Evolutionary conservation across 768 basidiomycete genomes (phyloP).

Genomic region (Naganishia onofrii): DNA sequence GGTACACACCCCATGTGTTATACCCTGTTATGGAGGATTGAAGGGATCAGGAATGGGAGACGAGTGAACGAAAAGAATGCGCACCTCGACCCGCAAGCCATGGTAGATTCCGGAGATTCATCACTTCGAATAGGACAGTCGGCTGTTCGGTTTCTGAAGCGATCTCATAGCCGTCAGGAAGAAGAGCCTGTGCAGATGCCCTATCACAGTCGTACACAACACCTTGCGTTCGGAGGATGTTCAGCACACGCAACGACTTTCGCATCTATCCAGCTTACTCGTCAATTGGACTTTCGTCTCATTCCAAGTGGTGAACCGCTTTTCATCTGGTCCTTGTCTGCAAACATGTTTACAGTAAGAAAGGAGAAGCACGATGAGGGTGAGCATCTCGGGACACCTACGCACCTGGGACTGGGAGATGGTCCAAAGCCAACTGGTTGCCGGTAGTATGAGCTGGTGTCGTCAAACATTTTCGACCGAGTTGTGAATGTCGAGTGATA

Average conservation of each 20-base stretch:
- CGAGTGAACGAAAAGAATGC: neutral
- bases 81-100: conserved; percentile 28
- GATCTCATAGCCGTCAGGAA: conserved; percentile 23
- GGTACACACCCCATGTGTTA: conserved; percentile 31
- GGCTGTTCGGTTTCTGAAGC: conserved; percentile 13
- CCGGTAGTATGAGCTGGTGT: conserved; percentile 4
- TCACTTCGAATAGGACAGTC: conserved; percentile 26
- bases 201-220: conserved; percentile 20
- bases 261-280: neutral
- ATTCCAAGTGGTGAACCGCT: conserved; percentile 20
- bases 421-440: conserved; percentile 29
- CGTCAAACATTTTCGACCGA: neutral
- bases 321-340: conserved; percentile 27
- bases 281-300: conserved; percentile 24
- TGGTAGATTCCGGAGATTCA: conserved; percentile 28
- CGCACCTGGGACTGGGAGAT: conserved; percentile 20
- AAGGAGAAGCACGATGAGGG: neutral
- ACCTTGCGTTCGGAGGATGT: neutral
- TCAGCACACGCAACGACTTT: neutral
- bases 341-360: neutral
- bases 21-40: conserved; percentile 6
- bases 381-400: neutral
- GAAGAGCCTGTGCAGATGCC: conserved; percentile 1
- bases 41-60: neutral
- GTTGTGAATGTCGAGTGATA: no score